Conservation (phyloP, 768 basidiomycete genomes). For the Xanthoconium stramineum region DNA sequence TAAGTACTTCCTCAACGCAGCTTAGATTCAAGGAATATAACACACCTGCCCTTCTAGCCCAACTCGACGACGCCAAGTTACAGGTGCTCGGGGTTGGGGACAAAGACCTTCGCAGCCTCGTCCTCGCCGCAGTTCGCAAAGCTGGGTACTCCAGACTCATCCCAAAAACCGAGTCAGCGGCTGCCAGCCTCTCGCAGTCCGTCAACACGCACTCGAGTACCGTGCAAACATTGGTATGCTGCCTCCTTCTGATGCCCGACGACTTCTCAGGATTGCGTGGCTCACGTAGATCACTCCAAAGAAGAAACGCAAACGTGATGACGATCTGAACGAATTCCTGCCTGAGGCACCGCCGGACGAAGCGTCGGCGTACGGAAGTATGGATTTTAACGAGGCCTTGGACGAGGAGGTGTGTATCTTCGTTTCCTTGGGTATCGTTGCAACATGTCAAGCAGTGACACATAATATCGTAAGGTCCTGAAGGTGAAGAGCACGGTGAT, state of each 20-base stretch:
- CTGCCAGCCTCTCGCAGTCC: neutral
- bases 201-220: slow-evolving; percentile 15
- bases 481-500: slow-evolving; percentile 59
- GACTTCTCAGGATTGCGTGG: neutral
- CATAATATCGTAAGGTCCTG: slow-evolving; percentile 46
- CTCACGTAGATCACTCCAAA: slow-evolving; percentile 43
- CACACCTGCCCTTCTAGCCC: slow-evolving; percentile 53
- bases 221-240: slow-evolving; percentile 32
- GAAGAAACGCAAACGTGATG: slow-evolving; percentile 45
- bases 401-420: slow-evolving; percentile 60
- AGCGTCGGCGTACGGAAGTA: slow-evolving; percentile 45
- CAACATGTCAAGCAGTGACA: slow-evolving; percentile 1
- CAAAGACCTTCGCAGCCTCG: slow-evolving; percentile 60
- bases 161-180: slow-evolving; percentile 18
- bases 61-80: slow-evolving; percentile 60
- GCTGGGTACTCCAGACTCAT: slow-evolving; percentile 48
- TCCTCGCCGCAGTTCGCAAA: slow-evolving; percentile 59
- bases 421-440: neutral
- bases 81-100: slow-evolving; percentile 54
- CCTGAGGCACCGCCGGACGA: slow-evolving; percentile 52
- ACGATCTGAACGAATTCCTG: slow-evolving; percentile 56
- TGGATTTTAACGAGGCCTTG: slow-evolving; percentile 70
- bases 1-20: slow-evolving; percentile 11
- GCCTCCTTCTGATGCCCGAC: neutral
- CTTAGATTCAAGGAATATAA: slow-evolving; percentile 69